Conservation (phyloP, 169 alveolate species). For the Plasmodium vivax region DNA sequence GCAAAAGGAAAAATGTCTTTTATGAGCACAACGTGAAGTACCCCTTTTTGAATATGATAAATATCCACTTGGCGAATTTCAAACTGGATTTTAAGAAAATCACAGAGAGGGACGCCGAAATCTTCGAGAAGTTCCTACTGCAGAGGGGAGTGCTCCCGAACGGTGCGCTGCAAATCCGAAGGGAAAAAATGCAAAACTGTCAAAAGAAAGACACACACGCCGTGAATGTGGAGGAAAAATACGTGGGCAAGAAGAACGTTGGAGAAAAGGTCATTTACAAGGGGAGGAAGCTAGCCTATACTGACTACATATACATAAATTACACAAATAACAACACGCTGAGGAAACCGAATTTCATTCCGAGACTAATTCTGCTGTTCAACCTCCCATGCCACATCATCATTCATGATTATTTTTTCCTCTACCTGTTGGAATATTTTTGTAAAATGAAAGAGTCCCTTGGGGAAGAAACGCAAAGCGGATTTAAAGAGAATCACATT, state of each 20-base stretch:
- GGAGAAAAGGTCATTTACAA: constrained; percentile 33
- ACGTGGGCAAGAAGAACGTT: constrained; percentile 8
- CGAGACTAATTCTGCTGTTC: constrained; percentile 33
- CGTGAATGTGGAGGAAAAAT: neutral
- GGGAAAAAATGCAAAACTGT: neutral
- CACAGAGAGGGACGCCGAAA: neutral
- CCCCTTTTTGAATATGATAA: constrained; percentile 73
- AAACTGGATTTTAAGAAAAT: constrained; percentile 11
- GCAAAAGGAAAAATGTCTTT: constrained; percentile 41
- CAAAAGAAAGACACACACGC: constrained; percentile 6
- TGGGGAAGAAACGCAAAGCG: neutral
- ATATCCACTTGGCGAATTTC: constrained; percentile 30
- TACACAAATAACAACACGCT: constrained; percentile 51
- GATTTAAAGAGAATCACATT: constrained; percentile 1
- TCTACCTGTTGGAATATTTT: constrained; percentile 34
- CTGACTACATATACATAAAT: constrained; percentile 53
- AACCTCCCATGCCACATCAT: constrained; percentile 54
- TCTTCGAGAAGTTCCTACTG: constrained; percentile 18
- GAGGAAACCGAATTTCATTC: constrained; percentile 47
- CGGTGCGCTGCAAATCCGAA: neutral
- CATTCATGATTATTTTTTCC: constrained; percentile 61
- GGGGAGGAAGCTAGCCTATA: neutral
- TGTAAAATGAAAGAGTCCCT: constrained; percentile 7
- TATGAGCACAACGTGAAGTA: constrained; percentile 60
- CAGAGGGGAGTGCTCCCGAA: constrained; percentile 6